Percentiles rank a stretch among this genome's conserved stretches.
These are phyloP conservation scores for Blastocystis sp. DNA, from an alignment of 352 stramenopile species.

Conservation along the genomic window DNA sequence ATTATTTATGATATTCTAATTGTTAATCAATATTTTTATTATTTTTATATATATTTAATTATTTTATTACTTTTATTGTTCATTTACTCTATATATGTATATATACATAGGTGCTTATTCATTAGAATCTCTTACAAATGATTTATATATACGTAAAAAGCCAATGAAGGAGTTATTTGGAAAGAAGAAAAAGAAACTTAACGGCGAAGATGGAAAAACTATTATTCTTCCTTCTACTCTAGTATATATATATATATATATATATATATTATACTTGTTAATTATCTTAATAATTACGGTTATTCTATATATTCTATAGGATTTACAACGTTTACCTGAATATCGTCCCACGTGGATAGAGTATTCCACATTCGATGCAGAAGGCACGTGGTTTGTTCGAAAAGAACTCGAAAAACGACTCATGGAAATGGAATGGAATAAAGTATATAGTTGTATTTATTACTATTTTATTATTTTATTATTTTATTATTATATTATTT, in stretches of 20 bases:
- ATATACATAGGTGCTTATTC: too few species aligned
- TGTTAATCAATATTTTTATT: too few species aligned
- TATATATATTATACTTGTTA: too few species aligned
- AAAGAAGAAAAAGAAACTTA: slow-evolving; percentile 74
- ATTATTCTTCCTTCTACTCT: slow-evolving; percentile 36
- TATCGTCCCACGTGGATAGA: slow-evolving; percentile 72
- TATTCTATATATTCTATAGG: slow-evolving; percentile 52
- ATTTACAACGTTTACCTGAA: slow-evolving; percentile 60
- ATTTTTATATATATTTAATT: too few species aligned
- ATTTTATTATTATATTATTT: too few species aligned
- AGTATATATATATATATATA: too few species aligned
- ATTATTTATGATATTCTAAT: slow-evolving; percentile 23
- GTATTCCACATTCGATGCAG: slow-evolving; percentile 85
- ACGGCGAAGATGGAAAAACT: slow-evolving; percentile 64
- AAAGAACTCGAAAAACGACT: slow-evolving; percentile 66
- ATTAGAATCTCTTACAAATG: slow-evolving; percentile 70
- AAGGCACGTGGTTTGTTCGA: slow-evolving; percentile 82
- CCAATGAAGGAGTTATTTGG: slow-evolving; percentile 92
- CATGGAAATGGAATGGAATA: slow-evolving; percentile 59
- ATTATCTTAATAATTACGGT: too few species aligned
- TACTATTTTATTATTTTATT: too few species aligned
- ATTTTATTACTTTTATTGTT: too few species aligned
- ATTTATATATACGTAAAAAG: slow-evolving; percentile 61
- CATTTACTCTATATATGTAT: too few species aligned
- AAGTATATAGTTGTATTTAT: too few species aligned